Evolutionary conservation across 2,329 filamentous ascomycete species (phyloP), one percentile per base, ranked within the genome.

Genomic region (Trichoderma pleuroti): DNA sequence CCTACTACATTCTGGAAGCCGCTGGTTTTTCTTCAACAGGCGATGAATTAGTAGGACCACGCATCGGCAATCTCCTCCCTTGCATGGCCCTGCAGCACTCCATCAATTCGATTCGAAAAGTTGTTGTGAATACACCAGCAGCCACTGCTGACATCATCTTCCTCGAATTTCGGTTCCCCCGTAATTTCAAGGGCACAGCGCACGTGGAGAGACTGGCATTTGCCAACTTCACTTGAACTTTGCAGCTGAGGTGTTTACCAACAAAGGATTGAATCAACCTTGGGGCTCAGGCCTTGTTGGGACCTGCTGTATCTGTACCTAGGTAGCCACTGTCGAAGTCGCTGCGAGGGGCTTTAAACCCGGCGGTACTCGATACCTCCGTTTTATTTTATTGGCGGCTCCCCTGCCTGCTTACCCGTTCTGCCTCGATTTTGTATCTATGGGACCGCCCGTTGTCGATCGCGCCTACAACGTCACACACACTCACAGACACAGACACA

Each of bases 381-480:
- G 52, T 26, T 28, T 14, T 46, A 34, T 11, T 28, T 46, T 56
- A 34, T 46, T 60, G 46, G 64, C 36, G 28, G 46, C 46, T 54
- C 46, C 62, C 62, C 62, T 65, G 62, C 62, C 62, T 65, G 62
- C 63, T 42, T 66, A 36, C 39, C 65, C 56, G 65, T 21, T 24
- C 52, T 46, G 52, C 46, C 46, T 54, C 32, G 42, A 54, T 54
- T 66, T 30, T 39, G 32, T 59, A 68, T 68, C 52, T 36, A 68
- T 60, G 66, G 66, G 42, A 68, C 66, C 16, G 24, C 56, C 56
- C 39, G 26, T 61, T 57, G 66, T 61, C 66, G 66, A 68, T 68
- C 66, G 66, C 66, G 56, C 56, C 56, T 52, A 60, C 56, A 52
- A 68, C 54, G 39, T 68, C 66, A 42, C 66, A 61, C 66, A 68